These are phyloP conservation scores for Talaromyces sp. DNA, from an alignment of 2,329 filamentous ascomycete species.

Conservation along the genomic window DNA sequence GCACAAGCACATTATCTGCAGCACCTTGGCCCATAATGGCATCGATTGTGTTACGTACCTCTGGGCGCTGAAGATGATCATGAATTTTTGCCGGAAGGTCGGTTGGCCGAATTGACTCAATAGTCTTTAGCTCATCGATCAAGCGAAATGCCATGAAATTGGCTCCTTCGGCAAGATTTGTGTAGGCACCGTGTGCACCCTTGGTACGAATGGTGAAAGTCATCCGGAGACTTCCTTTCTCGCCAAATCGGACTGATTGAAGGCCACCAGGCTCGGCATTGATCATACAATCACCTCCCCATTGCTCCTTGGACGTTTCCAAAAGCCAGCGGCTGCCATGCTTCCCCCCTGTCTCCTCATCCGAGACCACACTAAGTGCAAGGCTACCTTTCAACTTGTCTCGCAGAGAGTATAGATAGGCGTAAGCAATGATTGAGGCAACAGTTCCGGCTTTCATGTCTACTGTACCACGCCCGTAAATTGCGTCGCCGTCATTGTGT, in stretches of 20 bases:
- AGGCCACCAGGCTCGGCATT: constrained; percentile 36
- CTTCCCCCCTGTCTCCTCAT: constrained; percentile 35
- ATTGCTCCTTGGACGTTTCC: constrained; percentile 21
- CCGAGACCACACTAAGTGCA: constrained; percentile 29
- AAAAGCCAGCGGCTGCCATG: constrained; percentile 33
- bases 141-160: constrained; percentile 26
- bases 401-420: constrained; percentile 21
- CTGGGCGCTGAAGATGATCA: constrained; percentile 22
- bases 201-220: constrained; percentile 28
- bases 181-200: constrained; percentile 35
- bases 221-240: constrained; percentile 12
- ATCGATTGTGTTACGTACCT: constrained; percentile 27
- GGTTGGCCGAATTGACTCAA: constrained; percentile 23
- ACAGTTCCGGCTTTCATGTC: constrained; percentile 42
- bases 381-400: constrained; percentile 17
- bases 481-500: constrained; percentile 23
- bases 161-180: constrained; percentile 32
- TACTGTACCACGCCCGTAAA: constrained; percentile 35
- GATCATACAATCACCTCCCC: constrained; percentile 35
- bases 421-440: constrained; percentile 33
- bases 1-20: constrained; percentile 31
- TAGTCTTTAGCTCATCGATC: constrained; percentile 21
- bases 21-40: constrained; percentile 33
- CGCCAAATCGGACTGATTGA: constrained; percentile 19
- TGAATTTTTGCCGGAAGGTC: constrained; percentile 20